Conservation (phyloP, 2,329 filamentous ascomycete genomes). For the Pestalotiopsis fici region DNA sequence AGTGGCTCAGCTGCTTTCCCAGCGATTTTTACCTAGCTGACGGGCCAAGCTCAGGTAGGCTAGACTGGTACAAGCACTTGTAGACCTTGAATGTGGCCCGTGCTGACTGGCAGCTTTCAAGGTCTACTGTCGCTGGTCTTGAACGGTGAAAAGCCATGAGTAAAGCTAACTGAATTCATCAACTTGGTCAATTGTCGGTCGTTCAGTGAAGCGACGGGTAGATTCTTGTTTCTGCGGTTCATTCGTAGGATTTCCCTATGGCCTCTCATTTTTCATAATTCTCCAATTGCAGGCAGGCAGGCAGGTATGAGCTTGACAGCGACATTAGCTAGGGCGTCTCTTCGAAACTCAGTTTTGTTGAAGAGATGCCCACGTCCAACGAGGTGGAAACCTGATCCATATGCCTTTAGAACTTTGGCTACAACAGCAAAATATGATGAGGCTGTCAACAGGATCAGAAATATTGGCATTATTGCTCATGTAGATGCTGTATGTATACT, state of each 20-base stretch:
- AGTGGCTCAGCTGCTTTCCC: background rate
- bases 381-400: constrained; percentile 9
- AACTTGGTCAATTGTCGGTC: background rate
- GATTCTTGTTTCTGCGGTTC: background rate
- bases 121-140: background rate
- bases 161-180: background rate
- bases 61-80: background rate
- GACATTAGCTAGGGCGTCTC: constrained; percentile 23
- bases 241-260: background rate
- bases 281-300: constrained; percentile 10
- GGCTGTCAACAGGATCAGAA: constrained; percentile 69
- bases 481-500: constrained; percentile 74
- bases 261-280: background rate
- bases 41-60: background rate
- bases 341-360: constrained; percentile 20
- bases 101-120: background rate
- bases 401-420: constrained; percentile 15
- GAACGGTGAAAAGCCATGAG: background rate
- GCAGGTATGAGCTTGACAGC: constrained; percentile 29
- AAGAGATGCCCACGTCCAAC: constrained; percentile 17
- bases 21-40: background rate
- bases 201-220: background rate
- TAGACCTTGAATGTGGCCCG: background rate
- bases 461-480: constrained; percentile 98
- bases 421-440: constrained; percentile 27